phyloP scores from a whole-genome alignment of 495 filamentous ascomycete species.

The Xylaria sp. region DNA sequence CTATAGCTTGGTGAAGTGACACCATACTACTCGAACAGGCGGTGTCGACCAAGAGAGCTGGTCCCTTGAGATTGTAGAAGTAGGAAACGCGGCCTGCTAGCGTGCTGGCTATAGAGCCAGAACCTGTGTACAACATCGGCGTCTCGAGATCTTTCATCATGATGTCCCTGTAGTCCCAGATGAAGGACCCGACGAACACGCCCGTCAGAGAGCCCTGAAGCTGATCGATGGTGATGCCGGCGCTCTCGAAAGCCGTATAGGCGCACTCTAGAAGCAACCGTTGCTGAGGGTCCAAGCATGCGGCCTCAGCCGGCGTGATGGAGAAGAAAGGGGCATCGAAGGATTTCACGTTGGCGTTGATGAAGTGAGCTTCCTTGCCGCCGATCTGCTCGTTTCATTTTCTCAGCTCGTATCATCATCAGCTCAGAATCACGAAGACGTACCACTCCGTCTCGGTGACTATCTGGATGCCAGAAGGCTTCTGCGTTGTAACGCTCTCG shows the following conservation, averaged over 20 bases:
- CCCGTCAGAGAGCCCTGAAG: background rate
- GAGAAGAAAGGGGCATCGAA: slow-evolving; percentile 2
- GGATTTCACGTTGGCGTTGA: background rate
- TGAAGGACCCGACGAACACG: background rate
- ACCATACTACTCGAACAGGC: slow-evolving; percentile 5
- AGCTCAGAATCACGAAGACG: background rate
- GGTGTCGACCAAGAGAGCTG: background rate
- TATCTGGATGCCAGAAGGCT: slow-evolving; percentile 5
- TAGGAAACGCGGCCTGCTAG: background rate
- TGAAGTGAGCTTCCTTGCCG: slow-evolving; percentile 1
- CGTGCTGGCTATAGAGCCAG: background rate
- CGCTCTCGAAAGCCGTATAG: background rate
- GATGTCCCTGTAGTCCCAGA: background rate
- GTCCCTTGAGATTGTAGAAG: background rate
- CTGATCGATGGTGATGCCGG: background rate
- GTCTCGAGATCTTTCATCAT: background rate
- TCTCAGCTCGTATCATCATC: background rate
- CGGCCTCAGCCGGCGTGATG: background rate
- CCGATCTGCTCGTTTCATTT: background rate
- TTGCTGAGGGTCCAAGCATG: background rate
- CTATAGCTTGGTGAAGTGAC: background rate
- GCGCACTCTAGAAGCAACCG: background rate
- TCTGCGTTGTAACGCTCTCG: slow-evolving; percentile 31
- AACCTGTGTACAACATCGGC: background rate
- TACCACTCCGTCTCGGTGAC: slow-evolving; percentile 4